A percentile compares a stretch with the other conserved stretches of the same genome.
Evolutionary conservation across 1,139 yeast species (phyloP).

Genomic region (Blastobotrys buckinghamii): DNA sequence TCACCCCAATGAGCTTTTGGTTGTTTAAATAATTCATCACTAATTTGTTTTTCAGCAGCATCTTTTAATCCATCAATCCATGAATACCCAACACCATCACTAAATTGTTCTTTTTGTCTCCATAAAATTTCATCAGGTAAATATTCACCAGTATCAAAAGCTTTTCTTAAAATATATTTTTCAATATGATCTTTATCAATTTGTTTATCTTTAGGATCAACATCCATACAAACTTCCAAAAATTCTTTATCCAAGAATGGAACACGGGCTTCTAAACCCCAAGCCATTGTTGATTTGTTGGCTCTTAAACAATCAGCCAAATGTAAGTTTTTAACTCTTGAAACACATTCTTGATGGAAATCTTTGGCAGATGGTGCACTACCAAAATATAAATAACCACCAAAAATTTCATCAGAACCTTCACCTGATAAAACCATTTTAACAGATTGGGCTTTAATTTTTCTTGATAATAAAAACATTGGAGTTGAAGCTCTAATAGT

Average conservation of each 20-base stretch:
- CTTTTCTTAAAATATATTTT: slow-evolving; percentile 93
- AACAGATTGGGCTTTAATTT: slow-evolving; percentile 98
- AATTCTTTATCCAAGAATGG: slow-evolving; percentile 95
- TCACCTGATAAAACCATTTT: slow-evolving; percentile 99
- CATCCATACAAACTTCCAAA: slow-evolving; percentile 89
- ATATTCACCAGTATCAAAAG: slow-evolving; percentile 89
- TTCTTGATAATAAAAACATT: slow-evolving; percentile 91
- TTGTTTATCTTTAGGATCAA: slow-evolving; percentile 86
- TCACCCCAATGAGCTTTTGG: slow-evolving; percentile 96
- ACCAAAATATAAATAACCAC: slow-evolving; percentile 96
- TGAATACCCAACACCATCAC: slow-evolving; percentile 99
- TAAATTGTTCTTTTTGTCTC: slow-evolving; percentile 99
- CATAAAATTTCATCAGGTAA: slow-evolving; percentile 93
- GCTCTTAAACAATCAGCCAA: slow-evolving; percentile 97
- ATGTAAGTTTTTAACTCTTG: slow-evolving; percentile 95
- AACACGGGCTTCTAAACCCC: slow-evolving; percentile 99
- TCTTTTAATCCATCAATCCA: slow-evolving; percentile 99
- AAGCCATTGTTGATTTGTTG: slow-evolving; percentile 98
- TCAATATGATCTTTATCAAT: slow-evolving; percentile 70
- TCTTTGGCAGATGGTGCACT: slow-evolving; percentile 89
- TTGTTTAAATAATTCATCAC: slow-evolving; percentile 82
- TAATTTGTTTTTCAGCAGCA: slow-evolving; percentile 76
- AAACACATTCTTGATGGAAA: slow-evolving; percentile 92
- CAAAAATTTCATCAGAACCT: slow-evolving; percentile 98
- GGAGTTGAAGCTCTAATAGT: slow-evolving; percentile 99